Conservation (phyloP, 1,284 basidiomycete genomes). For the Cryptococcus jaspeensis region DNA sequence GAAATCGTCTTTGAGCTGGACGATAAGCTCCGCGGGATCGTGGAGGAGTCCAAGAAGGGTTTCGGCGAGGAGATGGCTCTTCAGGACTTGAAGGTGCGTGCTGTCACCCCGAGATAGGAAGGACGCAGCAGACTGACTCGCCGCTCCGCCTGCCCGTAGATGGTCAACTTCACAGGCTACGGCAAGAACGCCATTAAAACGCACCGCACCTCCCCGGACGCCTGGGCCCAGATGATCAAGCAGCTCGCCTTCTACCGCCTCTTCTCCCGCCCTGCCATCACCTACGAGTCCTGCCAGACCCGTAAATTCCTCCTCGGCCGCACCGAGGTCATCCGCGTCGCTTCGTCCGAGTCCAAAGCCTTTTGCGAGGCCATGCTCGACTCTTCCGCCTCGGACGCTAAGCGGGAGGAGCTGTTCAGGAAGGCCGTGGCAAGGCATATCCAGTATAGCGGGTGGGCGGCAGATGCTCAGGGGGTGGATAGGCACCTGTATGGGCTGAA, state of each 20-base stretch:
- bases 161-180: conserved; percentile 86
- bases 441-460: conserved; percentile 84
- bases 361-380: conserved; percentile 89
- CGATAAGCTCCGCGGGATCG: conserved; percentile 49
- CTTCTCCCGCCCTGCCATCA: conserved; percentile 72
- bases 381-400: conserved; percentile 57
- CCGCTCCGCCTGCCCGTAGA: conserved; percentile 48
- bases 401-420: conserved; percentile 70
- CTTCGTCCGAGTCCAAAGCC: conserved; percentile 76
- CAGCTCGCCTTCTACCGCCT: conserved; percentile 93
- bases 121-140: neutral
- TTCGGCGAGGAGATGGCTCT: conserved; percentile 74
- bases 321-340: conserved; percentile 90
- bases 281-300: conserved; percentile 94
- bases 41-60: conserved; percentile 61
- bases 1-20: conserved; percentile 75
- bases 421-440: conserved; percentile 78
- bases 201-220: conserved; percentile 87
- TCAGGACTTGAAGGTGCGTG: conserved; percentile 75
- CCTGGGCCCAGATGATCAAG: conserved; percentile 90
- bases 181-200: conserved; percentile 88
- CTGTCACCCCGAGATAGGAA: no score
- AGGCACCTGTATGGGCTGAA: conserved; percentile 93
- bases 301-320: conserved; percentile 86
- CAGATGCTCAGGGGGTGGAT: conserved; percentile 93